A percentile compares a stretch with the other conserved stretches of the same genome.
Evolutionary conservation across 2,329 filamentous ascomycete genomes (phyloP).

Genomic region (Sclerotinia glacialis): DNA sequence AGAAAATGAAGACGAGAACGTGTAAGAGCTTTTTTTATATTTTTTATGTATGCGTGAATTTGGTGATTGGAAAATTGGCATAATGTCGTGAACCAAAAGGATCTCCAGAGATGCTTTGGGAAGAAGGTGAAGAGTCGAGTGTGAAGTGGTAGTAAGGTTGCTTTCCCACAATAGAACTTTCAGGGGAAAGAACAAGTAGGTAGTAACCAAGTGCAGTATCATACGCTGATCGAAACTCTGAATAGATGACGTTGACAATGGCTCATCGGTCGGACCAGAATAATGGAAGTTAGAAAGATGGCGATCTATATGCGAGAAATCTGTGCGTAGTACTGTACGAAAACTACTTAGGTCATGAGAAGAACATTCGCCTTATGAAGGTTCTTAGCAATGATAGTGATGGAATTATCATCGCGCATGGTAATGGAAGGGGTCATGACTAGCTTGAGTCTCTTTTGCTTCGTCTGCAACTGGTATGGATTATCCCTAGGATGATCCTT

Average conservation of each 20-base stretch:
- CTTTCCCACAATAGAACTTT: slow-evolving; percentile 19
- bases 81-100: neutral
- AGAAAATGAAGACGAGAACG: neutral
- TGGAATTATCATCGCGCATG: slow-evolving; percentile 48
- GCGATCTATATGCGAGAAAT: slow-evolving; percentile 14
- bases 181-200: slow-evolving; percentile 1
- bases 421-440: slow-evolving; percentile 55
- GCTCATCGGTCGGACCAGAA: slow-evolving; percentile 6
- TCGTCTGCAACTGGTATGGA: slow-evolving; percentile 47
- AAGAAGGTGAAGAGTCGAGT: neutral
- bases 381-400: slow-evolving; percentile 23
- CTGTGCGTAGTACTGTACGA: slow-evolving; percentile 2
- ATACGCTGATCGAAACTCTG: slow-evolving; percentile 11
- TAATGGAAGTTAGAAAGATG: slow-evolving; percentile 14
- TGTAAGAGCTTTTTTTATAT: neutral
- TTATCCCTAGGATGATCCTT: slow-evolving; percentile 44
- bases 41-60: neutral
- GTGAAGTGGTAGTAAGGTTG: neutral
- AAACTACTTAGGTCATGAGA: slow-evolving; percentile 32
- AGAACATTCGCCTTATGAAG: slow-evolving; percentile 31
- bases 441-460: slow-evolving; percentile 52
- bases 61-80: neutral
- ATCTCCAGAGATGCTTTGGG: slow-evolving; percentile 5
- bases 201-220: slow-evolving; percentile 5
- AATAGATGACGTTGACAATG: slow-evolving; percentile 10